These are phyloP conservation scores for Sphaerosporella brunnea DNA, from an alignment of 495 filamentous ascomycete species.

Conservation along the genomic window DNA sequence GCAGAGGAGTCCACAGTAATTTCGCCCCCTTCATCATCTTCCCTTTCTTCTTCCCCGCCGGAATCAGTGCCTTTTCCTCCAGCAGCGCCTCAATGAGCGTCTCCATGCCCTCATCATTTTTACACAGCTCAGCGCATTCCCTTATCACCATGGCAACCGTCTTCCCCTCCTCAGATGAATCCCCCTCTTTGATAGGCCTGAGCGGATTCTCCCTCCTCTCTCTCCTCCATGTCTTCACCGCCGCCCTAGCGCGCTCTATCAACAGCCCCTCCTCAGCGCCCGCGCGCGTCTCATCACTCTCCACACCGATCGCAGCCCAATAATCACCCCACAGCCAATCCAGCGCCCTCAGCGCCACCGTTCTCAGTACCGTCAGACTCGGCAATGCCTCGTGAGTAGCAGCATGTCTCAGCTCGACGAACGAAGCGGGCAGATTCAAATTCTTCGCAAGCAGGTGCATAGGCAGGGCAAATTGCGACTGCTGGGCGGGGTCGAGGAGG, in stretches of 20 bases:
- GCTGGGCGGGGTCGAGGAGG: slow-evolving; percentile 57
- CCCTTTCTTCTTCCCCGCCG: slow-evolving; percentile 19
- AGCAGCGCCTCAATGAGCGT: slow-evolving; percentile 18
- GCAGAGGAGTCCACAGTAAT: slow-evolving; percentile 19
- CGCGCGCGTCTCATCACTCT: slow-evolving; percentile 10
- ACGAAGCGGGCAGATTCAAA: slow-evolving; percentile 59
- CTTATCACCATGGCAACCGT: slow-evolving; percentile 16
- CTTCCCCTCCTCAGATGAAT: slow-evolving; percentile 10
- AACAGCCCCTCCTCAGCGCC: slow-evolving; percentile 4
- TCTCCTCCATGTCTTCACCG: slow-evolving; percentile 7
- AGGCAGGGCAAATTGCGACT: slow-evolving; percentile 47
- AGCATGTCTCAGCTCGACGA: slow-evolving; percentile 80
- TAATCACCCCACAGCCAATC: slow-evolving; percentile 80
- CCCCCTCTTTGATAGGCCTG: slow-evolving; percentile 9
- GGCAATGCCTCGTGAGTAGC: slow-evolving; percentile 79
- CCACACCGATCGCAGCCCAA: slow-evolving; percentile 39
- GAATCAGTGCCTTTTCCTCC: slow-evolving; percentile 24
- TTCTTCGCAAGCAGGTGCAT: slow-evolving; percentile 70
- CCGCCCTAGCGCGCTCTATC: neutral
- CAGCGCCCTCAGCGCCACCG: slow-evolving; percentile 46
- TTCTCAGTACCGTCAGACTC: slow-evolving; percentile 47
- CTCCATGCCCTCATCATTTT: slow-evolving; percentile 12
- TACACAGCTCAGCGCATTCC: slow-evolving; percentile 19
- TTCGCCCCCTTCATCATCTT: slow-evolving; percentile 21
- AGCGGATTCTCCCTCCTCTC: slow-evolving; percentile 9